Evolutionary conservation across 2,329 filamentous ascomycete species (phyloP).

Genomic region (Aspergillus tanneri): DNA sequence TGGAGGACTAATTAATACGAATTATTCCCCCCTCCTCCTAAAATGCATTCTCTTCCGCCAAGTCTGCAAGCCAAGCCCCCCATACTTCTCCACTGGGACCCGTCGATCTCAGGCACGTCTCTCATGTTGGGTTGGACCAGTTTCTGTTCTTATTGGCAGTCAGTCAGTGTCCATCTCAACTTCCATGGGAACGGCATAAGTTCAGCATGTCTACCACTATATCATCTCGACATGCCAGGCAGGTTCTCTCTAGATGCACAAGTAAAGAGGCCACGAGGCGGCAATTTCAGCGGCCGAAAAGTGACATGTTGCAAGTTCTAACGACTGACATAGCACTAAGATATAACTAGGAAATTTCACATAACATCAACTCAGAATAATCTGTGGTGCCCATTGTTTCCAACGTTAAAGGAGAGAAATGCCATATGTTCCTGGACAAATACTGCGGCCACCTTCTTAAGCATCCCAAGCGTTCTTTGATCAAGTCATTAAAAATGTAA

Average conservation of each 20-base stretch:
- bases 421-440: neutral
- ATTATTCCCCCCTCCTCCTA: neutral
- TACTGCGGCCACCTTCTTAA: neutral
- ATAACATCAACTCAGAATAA: too few relatives aligned
- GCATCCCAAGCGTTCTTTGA: neutral
- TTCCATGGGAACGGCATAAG: too few relatives aligned
- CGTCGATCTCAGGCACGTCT: neutral
- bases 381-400: too few relatives aligned
- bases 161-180: neutral
- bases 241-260: too few relatives aligned
- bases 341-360: too few relatives aligned
- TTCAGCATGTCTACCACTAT: too few relatives aligned
- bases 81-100: neutral
- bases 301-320: too few relatives aligned
- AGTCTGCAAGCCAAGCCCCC: neutral
- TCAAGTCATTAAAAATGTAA: conserved; percentile 11
- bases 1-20: neutral
- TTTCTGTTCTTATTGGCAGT: neutral
- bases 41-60: neutral
- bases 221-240: too few relatives aligned
- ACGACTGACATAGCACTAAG: too few relatives aligned
- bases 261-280: too few relatives aligned
- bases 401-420: too few relatives aligned
- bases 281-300: too few relatives aligned
- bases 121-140: neutral